Evolutionary conservation across 805 yeast species (phyloP), one percentile per base, ranked within the genome.

Genomic region (Wickerhamomyces strasburgensis): DNA sequence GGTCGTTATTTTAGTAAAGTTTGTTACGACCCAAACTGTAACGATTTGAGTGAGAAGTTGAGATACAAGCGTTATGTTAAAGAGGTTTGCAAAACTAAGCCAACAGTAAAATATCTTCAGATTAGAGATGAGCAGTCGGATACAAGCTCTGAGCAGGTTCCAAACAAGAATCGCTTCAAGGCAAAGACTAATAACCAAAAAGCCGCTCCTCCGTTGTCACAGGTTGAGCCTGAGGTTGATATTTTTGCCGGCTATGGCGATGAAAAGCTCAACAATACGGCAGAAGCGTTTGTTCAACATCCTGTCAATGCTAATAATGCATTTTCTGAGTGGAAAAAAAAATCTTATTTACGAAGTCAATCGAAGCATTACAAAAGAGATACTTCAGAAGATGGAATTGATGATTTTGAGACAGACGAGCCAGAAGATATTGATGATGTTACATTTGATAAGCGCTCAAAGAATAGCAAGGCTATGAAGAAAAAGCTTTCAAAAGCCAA

Each of bases 11-110:
- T 52, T 39, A 52, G 56, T 21, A 41, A 40, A 16, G 51, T 48
- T 10, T 52, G 57, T 27, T 52, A 52, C 32, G 56, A 51, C 34
- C 53, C 54, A 9, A 44, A 49, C 27, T 52, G 57, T 37, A 35
- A 32, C 6, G 33, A 28, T 11, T 33, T 51, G 26, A 34, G 31
- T 16, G 57, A 52, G 29, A 52, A 49, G 29, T 35, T 52, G 18
- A 42, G 57, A 26, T 52, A 51, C 29, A 51, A 51, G 31, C 29
- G 55, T 7, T 51, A 52, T 21, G 56, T 52, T 13, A 49, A 40
- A 29, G 54, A 51, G 11, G 38, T 52, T 5, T 52, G 57, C 37
- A 40, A 43, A 17, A 48, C 50, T 4, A 51, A 43, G 34, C 56
- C 57, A 5, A 31, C 35, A 1, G 39, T 37, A 15, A 40, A 45